Base-by-base conservation (phyloP, 129 eudicot species). In the carrot (Daucus carota) region DNA sequence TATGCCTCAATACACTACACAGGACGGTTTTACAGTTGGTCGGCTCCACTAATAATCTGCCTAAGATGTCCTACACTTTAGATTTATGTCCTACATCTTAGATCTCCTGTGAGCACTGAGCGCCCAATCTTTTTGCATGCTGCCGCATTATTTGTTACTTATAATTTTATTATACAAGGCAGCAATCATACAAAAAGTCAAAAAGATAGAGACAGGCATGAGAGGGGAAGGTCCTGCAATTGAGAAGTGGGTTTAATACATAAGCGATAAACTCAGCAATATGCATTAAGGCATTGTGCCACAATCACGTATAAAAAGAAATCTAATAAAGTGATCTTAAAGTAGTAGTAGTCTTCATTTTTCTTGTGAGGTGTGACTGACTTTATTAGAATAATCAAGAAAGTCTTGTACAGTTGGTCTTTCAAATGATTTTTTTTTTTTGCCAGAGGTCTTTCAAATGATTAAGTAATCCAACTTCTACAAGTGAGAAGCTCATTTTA, bases 1-100 rank as follows among this genome's bases (percentile, higher is more conserved):
- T 67, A 18, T 20, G 52, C 11, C 40, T 36, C 40, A 36, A 36
- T 36, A 36, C 40, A 36, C 40, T 36, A 36, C 40, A 36, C 40
- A 14, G 75, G 40, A 72, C 43, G 75, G 47, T 72, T 13, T 72
- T 43, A 9, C 42, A 73, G 66, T 46, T 73, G 66, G 66, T 48
- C 13, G 46, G 66, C 20, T 57, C 77, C 20, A 18, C 43, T 73
- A 40, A 48, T 29, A 28, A 73, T 73, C 65, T 22, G 66, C 18
- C 11, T 48, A 57, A 72, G 31, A 8, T 18, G 38, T 73, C 77
- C 77, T 17, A 48, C 44, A 73, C 31, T 33, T 73, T 32, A 40
- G 77, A 50, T 72, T 72, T 26, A 24, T 42, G 47, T 24, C 28
- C 57, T 43, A 72, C n/a, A 42, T 6, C 3, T 70, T 40, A 29